Conservation (phyloP, 2,329 filamentous ascomycete species). For the Canariomyces notabilis region DNA sequence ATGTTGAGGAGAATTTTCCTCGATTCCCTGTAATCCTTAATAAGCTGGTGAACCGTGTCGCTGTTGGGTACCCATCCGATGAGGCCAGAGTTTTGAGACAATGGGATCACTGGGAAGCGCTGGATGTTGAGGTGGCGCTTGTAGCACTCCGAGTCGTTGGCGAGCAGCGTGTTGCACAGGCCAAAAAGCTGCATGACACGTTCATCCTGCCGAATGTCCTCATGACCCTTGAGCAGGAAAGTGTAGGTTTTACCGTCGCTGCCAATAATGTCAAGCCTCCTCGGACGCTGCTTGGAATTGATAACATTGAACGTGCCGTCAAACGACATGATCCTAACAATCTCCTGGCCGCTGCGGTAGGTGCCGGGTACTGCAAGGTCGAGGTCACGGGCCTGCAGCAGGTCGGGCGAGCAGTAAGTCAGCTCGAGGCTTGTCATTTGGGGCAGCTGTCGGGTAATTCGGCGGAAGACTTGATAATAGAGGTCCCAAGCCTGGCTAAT, state of each 20-base stretch:
- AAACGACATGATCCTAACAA: constrained; percentile 84
- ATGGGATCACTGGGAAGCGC: constrained; percentile 89
- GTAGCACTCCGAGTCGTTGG: constrained; percentile 91
- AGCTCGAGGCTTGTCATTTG: constrained; percentile 90
- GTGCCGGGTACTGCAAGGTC: constrained; percentile 95
- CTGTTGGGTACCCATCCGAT: constrained; percentile 97
- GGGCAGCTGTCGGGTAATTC: constrained; percentile 87
- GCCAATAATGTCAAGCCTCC: constrained; percentile 81
- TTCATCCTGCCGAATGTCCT: constrained; percentile 98
- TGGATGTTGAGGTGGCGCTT: constrained; percentile 97
- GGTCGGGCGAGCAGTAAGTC: constrained; percentile 92
- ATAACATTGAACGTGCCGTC: constrained; percentile 88
- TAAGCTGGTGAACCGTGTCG: constrained; percentile 93
- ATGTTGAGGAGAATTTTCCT: constrained; percentile 98
- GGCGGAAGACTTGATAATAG: constrained; percentile 97
- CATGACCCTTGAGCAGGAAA: constrained; percentile 95
- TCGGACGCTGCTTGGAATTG: constrained; percentile 90
- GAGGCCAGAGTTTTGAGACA: constrained; percentile 93
- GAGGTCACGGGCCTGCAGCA: constrained; percentile 78
- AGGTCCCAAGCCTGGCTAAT: constrained; percentile 98
- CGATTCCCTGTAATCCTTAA: constrained; percentile 94
- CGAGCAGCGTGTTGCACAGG: constrained; percentile 89
- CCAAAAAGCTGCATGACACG: constrained; percentile 99
- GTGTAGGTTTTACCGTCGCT: constrained; percentile 85
- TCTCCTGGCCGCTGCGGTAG: constrained; percentile 70